Percentiles rank a stretch among this genome's conserved stretches.
Evolutionary conservation across 2,329 filamentous ascomycete genomes (phyloP).

Genomic region (Fusarium succisae): DNA sequence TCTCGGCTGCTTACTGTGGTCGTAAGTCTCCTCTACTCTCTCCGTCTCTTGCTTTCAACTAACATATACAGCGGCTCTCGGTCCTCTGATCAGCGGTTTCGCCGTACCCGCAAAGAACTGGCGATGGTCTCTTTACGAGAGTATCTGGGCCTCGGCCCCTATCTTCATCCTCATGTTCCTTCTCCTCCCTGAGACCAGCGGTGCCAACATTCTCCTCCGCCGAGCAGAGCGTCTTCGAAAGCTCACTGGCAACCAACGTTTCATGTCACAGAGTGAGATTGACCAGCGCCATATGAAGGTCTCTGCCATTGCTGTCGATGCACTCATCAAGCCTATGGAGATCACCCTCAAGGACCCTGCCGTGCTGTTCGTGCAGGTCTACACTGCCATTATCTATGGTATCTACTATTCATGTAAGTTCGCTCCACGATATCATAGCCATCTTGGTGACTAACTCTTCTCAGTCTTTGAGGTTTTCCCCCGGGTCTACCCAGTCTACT

Average conservation of each 20-base stretch:
- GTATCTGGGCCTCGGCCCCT: slow-evolving; percentile 68
- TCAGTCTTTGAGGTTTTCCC: slow-evolving; percentile 72
- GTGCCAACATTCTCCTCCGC: slow-evolving; percentile 67
- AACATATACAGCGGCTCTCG: slow-evolving; percentile 59
- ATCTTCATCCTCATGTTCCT: slow-evolving; percentile 69
- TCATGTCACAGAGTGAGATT: slow-evolving; percentile 72
- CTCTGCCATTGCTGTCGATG: slow-evolving; percentile 59
- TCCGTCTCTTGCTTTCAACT: background rate
- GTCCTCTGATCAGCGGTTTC: slow-evolving; percentile 69
- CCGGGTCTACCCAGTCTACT: slow-evolving; percentile 67
- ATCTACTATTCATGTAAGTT: slow-evolving; percentile 65
- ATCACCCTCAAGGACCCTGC: slow-evolving; percentile 70
- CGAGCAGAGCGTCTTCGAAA: slow-evolving; percentile 70
- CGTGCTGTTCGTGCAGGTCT: slow-evolving; percentile 69
- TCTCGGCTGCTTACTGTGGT: slow-evolving; percentile 60
- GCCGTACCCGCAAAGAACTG: slow-evolving; percentile 65
- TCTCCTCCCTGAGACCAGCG: slow-evolving; percentile 71
- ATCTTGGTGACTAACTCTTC: slow-evolving; percentile 8
- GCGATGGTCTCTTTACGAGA: slow-evolving; percentile 73
- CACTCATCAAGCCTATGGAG: slow-evolving; percentile 68
- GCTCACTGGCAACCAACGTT: slow-evolving; percentile 63
- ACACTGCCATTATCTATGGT: slow-evolving; percentile 69
- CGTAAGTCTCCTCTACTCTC: slow-evolving; percentile 41
- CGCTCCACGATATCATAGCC: too few species aligned
- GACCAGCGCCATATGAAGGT: slow-evolving; percentile 65